A percentile compares a stretch with the other conserved stretches of the same genome.
Evolutionary conservation across 805 yeast species (phyloP).

Genomic region (Kodamaea neixiangensis): DNA sequence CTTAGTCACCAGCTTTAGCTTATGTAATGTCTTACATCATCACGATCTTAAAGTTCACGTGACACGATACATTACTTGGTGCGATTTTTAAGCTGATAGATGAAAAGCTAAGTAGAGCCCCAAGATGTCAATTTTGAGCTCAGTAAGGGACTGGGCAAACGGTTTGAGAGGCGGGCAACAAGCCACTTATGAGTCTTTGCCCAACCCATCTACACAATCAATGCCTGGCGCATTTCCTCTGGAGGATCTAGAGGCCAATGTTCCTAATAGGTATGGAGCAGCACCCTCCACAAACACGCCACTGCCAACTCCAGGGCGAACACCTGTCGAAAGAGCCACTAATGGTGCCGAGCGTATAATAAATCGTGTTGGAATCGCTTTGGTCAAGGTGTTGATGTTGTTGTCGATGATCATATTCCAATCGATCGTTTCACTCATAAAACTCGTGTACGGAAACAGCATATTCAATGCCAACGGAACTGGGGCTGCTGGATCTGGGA

Average conservation of each 20-base stretch:
- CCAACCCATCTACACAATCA: slow-evolving; percentile 3
- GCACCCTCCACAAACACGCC: neutral
- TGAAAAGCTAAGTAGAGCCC: neutral
- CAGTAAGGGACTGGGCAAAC: slow-evolving; percentile 14
- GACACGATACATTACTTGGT: neutral
- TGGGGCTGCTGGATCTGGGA: slow-evolving; percentile 7
- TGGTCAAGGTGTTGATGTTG: neutral
- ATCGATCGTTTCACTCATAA: slow-evolving; percentile 23
- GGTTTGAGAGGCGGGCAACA: slow-evolving; percentile 14
- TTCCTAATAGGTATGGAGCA: slow-evolving; percentile 1
- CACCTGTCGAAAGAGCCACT: neutral
- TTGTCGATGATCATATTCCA: slow-evolving; percentile 24
- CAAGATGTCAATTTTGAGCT: slow-evolving; percentile 3
- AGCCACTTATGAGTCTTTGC: slow-evolving; percentile 8
- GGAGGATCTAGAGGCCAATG: slow-evolving; percentile 15
- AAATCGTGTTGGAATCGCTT: neutral
- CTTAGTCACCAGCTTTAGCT: too few species aligned
- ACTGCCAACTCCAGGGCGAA: neutral
- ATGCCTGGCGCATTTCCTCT: slow-evolving; percentile 28
- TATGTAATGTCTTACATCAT: too few species aligned
- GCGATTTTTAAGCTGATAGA: neutral
- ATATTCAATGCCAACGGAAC: slow-evolving; percentile 10
- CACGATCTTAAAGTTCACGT: too few species aligned
- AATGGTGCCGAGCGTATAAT: neutral
- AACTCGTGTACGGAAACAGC: slow-evolving; percentile 17